phyloP scores from a whole-genome alignment of 2,329 filamentous ascomycete species.

The Pestalotiopsis sp. region DNA sequence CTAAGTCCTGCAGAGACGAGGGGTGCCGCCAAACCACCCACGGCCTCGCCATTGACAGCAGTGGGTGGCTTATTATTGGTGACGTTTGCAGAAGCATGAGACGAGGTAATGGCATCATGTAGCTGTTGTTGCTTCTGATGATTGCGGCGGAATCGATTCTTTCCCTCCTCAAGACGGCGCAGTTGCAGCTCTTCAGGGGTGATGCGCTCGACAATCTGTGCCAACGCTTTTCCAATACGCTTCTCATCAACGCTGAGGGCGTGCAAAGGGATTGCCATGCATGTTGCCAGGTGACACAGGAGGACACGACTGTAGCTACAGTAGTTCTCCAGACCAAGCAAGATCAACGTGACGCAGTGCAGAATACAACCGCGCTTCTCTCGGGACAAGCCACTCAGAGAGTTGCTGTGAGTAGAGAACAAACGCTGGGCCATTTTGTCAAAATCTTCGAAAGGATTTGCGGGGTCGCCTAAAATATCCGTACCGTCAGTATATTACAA shows the following conservation, averaged over 20 bases:
- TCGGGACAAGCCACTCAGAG: constrained; percentile 60
- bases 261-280: constrained; percentile 67
- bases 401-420: constrained; percentile 63
- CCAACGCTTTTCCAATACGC: constrained; percentile 73
- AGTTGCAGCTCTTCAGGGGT: constrained; percentile 66
- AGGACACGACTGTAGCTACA: constrained; percentile 73
- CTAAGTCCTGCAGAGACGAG: constrained; percentile 80
- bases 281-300: constrained; percentile 70
- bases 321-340: constrained; percentile 79
- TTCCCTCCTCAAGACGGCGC: constrained; percentile 66
- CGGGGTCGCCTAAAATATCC: constrained; percentile 27
- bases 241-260: constrained; percentile 72
- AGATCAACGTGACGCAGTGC: constrained; percentile 70
- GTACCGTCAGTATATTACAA: constrained; percentile 22
- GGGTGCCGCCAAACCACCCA: constrained; percentile 74
- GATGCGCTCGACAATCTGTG: constrained; percentile 74
- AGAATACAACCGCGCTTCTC: constrained; percentile 70
- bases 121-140: constrained; percentile 68
- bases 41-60: constrained; percentile 67
- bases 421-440: constrained; percentile 51
- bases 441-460: constrained; percentile 43
- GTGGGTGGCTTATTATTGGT: constrained; percentile 11
- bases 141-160: constrained; percentile 47
- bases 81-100: constrained; percentile 47
- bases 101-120: constrained; percentile 43